These are phyloP conservation scores for Metschnikowia peoriensis DNA, from an alignment of 805 yeast genomes.

Conservation along the genomic window DNA sequence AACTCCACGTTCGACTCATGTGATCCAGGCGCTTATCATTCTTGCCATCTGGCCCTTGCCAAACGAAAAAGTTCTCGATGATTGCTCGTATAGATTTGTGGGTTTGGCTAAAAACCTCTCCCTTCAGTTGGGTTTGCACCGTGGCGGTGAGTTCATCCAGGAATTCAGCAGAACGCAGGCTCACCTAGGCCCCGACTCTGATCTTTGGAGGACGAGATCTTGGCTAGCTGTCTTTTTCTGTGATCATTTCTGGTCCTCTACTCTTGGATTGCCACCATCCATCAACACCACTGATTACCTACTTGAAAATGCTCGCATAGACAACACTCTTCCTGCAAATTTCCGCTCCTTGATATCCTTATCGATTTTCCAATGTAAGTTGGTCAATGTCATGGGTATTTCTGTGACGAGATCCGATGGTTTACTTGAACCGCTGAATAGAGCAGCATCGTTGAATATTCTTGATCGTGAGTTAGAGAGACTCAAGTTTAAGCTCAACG, in stretches of 20 bases:
- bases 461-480: constrained; percentile 77
- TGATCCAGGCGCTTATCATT: constrained; percentile 85
- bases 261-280: constrained; percentile 83
- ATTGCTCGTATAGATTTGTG: constrained; percentile 83
- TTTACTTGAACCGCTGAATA: constrained; percentile 73
- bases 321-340: constrained; percentile 60
- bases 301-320: constrained; percentile 74
- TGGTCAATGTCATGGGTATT: constrained; percentile 83
- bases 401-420: constrained; percentile 87
- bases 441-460: constrained; percentile 77
- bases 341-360: constrained; percentile 71
- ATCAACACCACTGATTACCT: constrained; percentile 76
- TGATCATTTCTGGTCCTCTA: constrained; percentile 89
- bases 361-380: constrained; percentile 78
- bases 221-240: constrained; percentile 88
- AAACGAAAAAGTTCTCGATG: constrained; percentile 87
- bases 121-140: constrained; percentile 82
- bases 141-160: constrained; percentile 82
- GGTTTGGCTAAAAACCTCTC: constrained; percentile 84
- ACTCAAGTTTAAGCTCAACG: constrained; percentile 60
- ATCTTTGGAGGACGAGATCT: constrained; percentile 88
- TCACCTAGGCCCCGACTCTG: constrained; percentile 79
- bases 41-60: constrained; percentile 91
- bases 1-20: constrained; percentile 92
- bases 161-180: constrained; percentile 91